Evolutionary conservation across 352 stramenopile species (phyloP).

Genomic region (Globisporangium spinosum): DNA sequence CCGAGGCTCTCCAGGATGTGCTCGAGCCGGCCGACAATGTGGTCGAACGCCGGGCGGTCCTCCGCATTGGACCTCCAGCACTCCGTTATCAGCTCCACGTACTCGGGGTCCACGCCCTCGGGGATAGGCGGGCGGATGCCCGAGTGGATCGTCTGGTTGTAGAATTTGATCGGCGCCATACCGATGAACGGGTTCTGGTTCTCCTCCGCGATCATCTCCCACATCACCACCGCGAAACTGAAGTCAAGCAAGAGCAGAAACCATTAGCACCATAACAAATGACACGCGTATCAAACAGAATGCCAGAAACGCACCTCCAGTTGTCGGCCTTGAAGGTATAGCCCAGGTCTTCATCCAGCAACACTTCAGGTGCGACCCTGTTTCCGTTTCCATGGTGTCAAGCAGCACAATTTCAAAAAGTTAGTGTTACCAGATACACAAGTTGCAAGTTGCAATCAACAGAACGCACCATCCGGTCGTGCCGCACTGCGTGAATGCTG

Average conservation of each 20-base stretch:
- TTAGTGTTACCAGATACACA: not conserved
- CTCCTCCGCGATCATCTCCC: constrained; percentile 85
- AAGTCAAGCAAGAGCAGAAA: not conserved
- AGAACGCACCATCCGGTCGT: constrained; percentile 79
- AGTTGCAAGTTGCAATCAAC: not conserved
- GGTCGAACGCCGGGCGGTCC: constrained; percentile 68
- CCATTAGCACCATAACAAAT: not conserved
- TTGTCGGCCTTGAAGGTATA: constrained; percentile 90
- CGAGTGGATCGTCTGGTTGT: constrained; percentile 84
- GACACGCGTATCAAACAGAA: not conserved
- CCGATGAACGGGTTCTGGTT: constrained; percentile 85
- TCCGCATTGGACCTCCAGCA: constrained; percentile 81
- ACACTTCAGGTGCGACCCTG: constrained; percentile 85
- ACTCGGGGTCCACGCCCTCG: constrained; percentile 62
- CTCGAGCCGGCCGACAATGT: constrained; percentile 79
- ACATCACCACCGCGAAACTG: constrained; percentile 89
- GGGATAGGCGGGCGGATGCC: constrained; percentile 69
- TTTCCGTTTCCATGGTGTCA: not conserved
- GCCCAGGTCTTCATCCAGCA: constrained; percentile 84
- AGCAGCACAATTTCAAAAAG: not conserved
- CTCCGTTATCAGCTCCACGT: constrained; percentile 72
- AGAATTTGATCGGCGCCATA: constrained; percentile 90
- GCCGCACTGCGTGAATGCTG: constrained; percentile 83
- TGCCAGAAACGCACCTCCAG: constrained; percentile 52
- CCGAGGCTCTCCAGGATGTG: constrained; percentile 64